phyloP scores from a whole-genome alignment of 208 protist species.

The Leishmania martiniquensis region DNA sequence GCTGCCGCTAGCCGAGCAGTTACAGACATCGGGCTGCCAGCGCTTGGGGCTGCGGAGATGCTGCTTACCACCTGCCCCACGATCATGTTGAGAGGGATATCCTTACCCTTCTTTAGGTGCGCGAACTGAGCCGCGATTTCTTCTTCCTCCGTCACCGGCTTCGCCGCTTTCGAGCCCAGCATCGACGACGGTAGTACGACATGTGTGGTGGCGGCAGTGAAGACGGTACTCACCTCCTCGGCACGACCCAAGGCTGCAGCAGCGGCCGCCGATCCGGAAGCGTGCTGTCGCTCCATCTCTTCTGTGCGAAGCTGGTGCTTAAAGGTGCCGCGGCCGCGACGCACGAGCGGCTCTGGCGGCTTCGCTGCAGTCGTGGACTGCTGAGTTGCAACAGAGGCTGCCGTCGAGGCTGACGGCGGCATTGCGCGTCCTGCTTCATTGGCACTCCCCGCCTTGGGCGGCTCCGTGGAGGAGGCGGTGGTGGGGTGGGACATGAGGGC shows the following conservation, averaged over 20 bases:
- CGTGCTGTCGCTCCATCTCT: conserved; percentile 37
- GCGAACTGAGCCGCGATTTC: conserved; percentile 29
- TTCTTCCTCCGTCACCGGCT: conserved; percentile 31
- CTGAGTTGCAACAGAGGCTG: neutral
- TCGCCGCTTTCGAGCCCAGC: conserved; percentile 19
- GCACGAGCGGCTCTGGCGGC: conserved; percentile 38
- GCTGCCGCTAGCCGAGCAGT: conserved; percentile 26
- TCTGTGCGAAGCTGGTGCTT: conserved; percentile 72
- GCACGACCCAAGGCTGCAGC: conserved; percentile 15
- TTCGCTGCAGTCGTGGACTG: conserved; percentile 11
- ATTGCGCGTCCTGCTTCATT: neutral
- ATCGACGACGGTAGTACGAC: conserved; percentile 51
- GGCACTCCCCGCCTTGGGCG: neutral
- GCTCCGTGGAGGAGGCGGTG: neutral
- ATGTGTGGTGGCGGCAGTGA: conserved; percentile 52
- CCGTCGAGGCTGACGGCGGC: neutral
- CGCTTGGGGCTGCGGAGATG: conserved; percentile 30
- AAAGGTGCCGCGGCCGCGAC: conserved; percentile 76
- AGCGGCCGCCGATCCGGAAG: neutral
- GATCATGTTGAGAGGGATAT: conserved; percentile 23
- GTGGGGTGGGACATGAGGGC: neutral
- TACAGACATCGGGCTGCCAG: conserved; percentile 13
- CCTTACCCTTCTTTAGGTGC: conserved; percentile 27
- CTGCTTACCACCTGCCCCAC: neutral
- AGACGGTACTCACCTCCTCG: conserved; percentile 48